Conservation (phyloP, 2,329 filamentous ascomycete genomes). For the Apiospora marii region DNA sequence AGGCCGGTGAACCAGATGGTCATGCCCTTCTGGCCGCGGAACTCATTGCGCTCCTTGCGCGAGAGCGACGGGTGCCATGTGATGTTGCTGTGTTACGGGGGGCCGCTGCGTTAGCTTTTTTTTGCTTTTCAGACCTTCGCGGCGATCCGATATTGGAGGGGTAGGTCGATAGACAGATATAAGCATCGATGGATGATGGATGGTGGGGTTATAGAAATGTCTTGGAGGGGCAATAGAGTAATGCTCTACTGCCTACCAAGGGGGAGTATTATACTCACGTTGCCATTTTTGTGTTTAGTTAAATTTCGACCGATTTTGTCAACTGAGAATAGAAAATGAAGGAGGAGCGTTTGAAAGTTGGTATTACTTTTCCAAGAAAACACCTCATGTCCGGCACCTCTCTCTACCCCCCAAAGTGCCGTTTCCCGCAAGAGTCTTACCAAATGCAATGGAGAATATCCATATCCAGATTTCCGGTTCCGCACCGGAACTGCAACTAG, state of each 20-base stretch:
- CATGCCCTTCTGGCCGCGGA: conserved; percentile 85
- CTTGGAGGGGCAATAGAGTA: conserved; percentile 8
- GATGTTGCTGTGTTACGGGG: conserved; percentile 71
- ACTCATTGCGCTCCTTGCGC: conserved; percentile 75
- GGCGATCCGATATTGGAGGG: conserved; percentile 15
- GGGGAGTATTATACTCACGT: conserved; percentile 15
- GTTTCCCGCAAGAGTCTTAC: conserved; percentile 12
- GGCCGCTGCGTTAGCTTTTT: neutral
- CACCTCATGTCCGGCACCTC: neutral
- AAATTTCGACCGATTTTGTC: neutral
- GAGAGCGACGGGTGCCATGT: conserved; percentile 88
- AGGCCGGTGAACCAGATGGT: conserved; percentile 99
- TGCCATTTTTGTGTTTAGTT: conserved; percentile 12
- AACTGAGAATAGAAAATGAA: neutral
- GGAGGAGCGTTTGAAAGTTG: neutral
- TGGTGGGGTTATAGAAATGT: conserved; percentile 12
- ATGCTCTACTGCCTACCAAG: neutral
- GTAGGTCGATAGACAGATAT: neutral
- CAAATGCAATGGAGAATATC: conserved; percentile 8
- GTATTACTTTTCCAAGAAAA: neutral
- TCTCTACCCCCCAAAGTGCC: neutral
- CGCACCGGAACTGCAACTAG: conserved; percentile 11
- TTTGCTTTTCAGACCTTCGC: neutral
- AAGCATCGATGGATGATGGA: neutral
- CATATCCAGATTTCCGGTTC: conserved; percentile 12